A percentile compares a stretch with the other conserved stretches of the same genome.
Evolutionary conservation across 345 rosid species (phyloP).

Genomic region (Arabidopsis suecica): DNA sequence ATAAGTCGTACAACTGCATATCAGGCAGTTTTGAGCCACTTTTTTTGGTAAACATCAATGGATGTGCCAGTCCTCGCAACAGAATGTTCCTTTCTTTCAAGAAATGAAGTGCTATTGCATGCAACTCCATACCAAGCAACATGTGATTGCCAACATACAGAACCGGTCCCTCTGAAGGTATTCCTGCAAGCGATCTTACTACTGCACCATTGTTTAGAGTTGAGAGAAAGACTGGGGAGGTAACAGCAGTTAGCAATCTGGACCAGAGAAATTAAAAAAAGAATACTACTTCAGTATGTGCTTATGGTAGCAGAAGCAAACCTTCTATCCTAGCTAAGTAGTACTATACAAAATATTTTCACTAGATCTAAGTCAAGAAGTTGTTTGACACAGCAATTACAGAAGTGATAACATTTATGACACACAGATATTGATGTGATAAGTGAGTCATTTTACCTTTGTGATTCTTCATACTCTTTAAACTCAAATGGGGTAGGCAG

Average conservation of each 20-base stretch:
- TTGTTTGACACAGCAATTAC: too few species aligned
- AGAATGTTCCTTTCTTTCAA: constrained; percentile 60
- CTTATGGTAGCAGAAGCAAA: background rate
- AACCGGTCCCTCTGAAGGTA: constrained; percentile 84
- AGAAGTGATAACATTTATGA: background rate
- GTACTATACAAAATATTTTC: background rate
- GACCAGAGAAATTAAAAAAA: background rate
- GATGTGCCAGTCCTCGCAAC: constrained; percentile 76
- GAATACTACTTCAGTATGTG: constrained; percentile 10
- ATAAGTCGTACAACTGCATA: constrained; percentile 47
- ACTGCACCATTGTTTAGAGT: constrained; percentile 71
- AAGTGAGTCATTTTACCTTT: constrained; percentile 34
- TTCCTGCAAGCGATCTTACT: constrained; percentile 73
- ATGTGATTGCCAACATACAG: constrained; percentile 77
- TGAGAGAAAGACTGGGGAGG: constrained; percentile 62
- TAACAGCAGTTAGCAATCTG: constrained; percentile 52
- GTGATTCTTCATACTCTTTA: constrained; percentile 47
- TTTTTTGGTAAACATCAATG: constrained; percentile 51
- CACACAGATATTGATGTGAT: background rate
- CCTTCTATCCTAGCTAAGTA: background rate
- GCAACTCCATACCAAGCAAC: constrained; percentile 67
- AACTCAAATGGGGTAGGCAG: constrained; percentile 60
- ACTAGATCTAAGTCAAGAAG: background rate
- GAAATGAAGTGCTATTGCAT: constrained; percentile 52
- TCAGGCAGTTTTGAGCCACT: constrained; percentile 51